Evolutionary conservation across 108 stramenopile genomes (phyloP).

Genomic region (Ochromonas danica): DNA sequence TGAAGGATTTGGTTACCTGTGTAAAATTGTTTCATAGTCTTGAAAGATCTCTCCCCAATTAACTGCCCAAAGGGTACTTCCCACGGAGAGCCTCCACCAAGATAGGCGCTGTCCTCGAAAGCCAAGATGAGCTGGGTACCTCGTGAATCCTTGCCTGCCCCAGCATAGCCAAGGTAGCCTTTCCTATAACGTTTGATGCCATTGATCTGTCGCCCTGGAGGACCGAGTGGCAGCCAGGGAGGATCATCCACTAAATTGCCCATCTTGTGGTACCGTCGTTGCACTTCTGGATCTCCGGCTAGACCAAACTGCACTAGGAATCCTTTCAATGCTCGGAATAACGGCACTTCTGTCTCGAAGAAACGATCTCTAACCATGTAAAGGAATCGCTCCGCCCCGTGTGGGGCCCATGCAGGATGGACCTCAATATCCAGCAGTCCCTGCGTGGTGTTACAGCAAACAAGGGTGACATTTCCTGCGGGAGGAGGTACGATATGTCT

Average conservation of each 20-base stretch:
- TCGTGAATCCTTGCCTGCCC: constrained; percentile 26
- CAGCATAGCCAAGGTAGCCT: constrained; percentile 43
- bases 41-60: constrained; percentile 37
- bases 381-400: constrained; percentile 28
- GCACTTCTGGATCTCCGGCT: not conserved
- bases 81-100: constrained; percentile 38
- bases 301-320: constrained; percentile 37
- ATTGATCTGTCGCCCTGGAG: not conserved
- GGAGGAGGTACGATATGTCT: constrained; percentile 37
- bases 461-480: not conserved
- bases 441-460: constrained; percentile 35
- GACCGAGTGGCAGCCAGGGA: constrained; percentile 38
- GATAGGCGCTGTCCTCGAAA: not conserved
- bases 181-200: constrained; percentile 32
- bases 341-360: constrained; percentile 6
- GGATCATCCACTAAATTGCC: constrained; percentile 33
- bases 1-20: too few relatives aligned
- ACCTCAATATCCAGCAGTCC: constrained; percentile 23
- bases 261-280: not conserved
- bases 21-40: constrained; percentile 33
- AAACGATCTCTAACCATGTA: constrained; percentile 28
- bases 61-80: constrained; percentile 42
- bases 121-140: constrained; percentile 42
- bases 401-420: constrained; percentile 36
- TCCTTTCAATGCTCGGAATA: constrained; percentile 25